Conservation (phyloP, 164 flowering plant species). For the Liquidambar formosana region DNA sequence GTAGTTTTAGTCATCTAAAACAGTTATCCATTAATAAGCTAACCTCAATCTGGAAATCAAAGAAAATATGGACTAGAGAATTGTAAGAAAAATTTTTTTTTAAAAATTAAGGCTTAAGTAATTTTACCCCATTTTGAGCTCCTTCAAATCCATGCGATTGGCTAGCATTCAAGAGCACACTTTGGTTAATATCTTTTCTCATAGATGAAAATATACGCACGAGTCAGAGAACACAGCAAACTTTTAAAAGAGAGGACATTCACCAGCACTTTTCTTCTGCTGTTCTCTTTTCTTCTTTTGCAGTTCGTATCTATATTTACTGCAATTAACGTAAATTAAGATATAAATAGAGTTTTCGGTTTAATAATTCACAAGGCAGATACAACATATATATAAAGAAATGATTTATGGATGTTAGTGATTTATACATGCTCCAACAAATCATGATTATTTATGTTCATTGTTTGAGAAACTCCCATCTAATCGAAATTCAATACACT, state of each 20-base stretch:
- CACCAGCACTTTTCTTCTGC: slow-evolving; percentile 84
- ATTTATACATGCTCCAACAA: too few species aligned
- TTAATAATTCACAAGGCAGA: too few species aligned
- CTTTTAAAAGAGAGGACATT: slow-evolving; percentile 20
- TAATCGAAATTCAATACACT: too few species aligned
- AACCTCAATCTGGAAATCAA: neutral
- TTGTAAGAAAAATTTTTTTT: neutral
- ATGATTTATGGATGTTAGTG: too few species aligned
- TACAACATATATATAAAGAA: too few species aligned
- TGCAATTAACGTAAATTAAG: slow-evolving; percentile 33
- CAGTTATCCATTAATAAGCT: neutral
- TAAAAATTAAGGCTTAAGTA: slow-evolving; percentile 5
- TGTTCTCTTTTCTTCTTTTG: slow-evolving; percentile 87
- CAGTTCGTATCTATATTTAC: slow-evolving; percentile 81
- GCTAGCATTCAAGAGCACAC: slow-evolving; percentile 49
- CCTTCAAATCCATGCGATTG: slow-evolving; percentile 84
- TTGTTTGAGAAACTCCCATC: too few species aligned
- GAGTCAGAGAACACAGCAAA: slow-evolving; percentile 16
- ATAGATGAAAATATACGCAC: slow-evolving; percentile 6
- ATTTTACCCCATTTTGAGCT: slow-evolving; percentile 92
- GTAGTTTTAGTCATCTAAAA: too few species aligned
- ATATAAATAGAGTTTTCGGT: neutral
- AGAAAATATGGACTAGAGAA: neutral
- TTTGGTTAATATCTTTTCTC: slow-evolving; percentile 21
- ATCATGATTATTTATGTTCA: too few species aligned